Conservation (phyloP, 306 rosid species). For the Inga oerstediana region DNA sequence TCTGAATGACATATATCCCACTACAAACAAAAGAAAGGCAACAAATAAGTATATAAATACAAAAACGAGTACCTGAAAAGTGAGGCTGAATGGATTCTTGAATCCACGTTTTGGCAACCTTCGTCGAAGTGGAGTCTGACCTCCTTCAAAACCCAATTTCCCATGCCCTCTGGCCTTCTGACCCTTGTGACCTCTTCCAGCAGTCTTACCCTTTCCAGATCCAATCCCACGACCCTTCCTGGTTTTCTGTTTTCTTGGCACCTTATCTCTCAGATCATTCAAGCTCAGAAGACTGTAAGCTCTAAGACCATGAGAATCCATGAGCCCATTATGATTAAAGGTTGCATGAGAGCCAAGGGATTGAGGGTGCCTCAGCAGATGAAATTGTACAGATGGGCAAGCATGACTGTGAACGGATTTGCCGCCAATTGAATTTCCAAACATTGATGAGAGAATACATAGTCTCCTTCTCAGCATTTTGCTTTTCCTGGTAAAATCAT, state of each 20-base stretch:
- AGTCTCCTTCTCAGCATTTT: slow-evolving; percentile 53
- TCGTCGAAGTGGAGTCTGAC: slow-evolving; percentile 93
- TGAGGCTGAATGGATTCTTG: slow-evolving; percentile 84
- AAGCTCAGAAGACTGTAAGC: slow-evolving; percentile 86
- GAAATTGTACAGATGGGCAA: slow-evolving; percentile 27
- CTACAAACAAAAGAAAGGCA: slow-evolving; percentile 15
- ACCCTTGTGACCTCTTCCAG: slow-evolving; percentile 98
- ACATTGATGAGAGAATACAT: slow-evolving; percentile 41
- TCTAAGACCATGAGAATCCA: slow-evolving; percentile 47
- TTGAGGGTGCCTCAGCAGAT: slow-evolving; percentile 30
- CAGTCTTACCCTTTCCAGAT: slow-evolving; percentile 97
- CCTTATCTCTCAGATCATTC: slow-evolving; percentile 83
- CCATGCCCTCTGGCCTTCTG: slow-evolving; percentile 91
- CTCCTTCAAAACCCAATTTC: slow-evolving; percentile 92
- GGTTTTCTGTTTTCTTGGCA: slow-evolving; percentile 87
- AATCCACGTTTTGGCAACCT: slow-evolving; percentile 93
- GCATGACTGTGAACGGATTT: slow-evolving; percentile 22
- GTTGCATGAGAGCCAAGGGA: slow-evolving; percentile 8
- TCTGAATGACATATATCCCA: not conserved
- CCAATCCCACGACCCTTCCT: slow-evolving; percentile 98
- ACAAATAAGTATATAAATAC: not conserved
- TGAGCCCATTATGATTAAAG: slow-evolving; percentile 15
- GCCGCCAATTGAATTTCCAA: slow-evolving; percentile 32
- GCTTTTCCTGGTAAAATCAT: not conserved
- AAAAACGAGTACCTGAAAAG: slow-evolving; percentile 70